Base-by-base conservation (phyloP, 257 asterid genomes). In the Plectranthus barbatus region DNA sequence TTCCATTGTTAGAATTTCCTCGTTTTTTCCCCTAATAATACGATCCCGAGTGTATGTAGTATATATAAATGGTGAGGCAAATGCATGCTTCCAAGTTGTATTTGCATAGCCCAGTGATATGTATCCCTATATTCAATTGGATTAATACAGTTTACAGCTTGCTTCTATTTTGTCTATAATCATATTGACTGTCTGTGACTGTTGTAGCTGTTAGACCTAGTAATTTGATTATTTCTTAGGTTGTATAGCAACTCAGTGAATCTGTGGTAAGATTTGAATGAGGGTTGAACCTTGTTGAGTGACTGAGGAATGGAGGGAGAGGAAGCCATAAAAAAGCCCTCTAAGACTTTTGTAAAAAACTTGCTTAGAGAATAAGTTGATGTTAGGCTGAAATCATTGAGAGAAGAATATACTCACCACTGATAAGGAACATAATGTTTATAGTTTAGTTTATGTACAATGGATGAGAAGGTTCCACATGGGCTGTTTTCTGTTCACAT, bases 121-220 rank as follows among this genome's bases (percentile, higher is more conserved):
- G 77, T 72, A 69, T 44, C 73, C 53, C 58, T 76, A 56, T 66
- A 65, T 75, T 68, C 54, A 50, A 79, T 75, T 41, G 67, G 71
- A 62, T 53, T 57, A 61, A 79, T 73, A 77, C 64, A 57, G 74
- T 62, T 62, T 64, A 77, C 73, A 77, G 75, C 72, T 70, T 46
- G 77, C 73, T 68, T 54, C 37, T 54, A 26, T 34, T 54, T 33
- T 57, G 19, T 55, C 12, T 23, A 10, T 13, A 23, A 23, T 50
- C 47, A n/a, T 18, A 34, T 26, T 60, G 61, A n/a, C n/a, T n/a
- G 13, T 37, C n/a, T 37, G n/a, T 10, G 3, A 11, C 7, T 36
- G 19, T 4, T 11, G 12, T 17, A 36, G 18, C 48, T 56, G 9
- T 31, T 55, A 14, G 15, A 17, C 45, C 56, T 29, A 15, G 60